These are phyloP conservation scores for Phytophthora agathidicida DNA, from an alignment of 352 stramenopile species.

Conservation along the genomic window DNA sequence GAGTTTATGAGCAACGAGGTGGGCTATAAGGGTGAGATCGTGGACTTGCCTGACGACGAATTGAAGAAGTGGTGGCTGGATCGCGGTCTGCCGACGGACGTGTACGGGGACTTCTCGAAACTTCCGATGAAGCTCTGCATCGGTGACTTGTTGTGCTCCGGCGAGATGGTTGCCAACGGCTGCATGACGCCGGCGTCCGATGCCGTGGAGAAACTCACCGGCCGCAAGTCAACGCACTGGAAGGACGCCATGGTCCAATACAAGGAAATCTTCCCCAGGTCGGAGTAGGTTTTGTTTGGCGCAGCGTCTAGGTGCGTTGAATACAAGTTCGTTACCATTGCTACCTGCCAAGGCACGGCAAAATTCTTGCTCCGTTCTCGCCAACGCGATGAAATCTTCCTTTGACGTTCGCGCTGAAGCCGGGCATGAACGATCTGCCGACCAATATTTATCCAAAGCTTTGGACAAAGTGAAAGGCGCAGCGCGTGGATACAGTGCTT, in stretches of 20 bases:
- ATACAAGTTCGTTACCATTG: too few species aligned
- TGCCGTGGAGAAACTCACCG: conserved; percentile 31
- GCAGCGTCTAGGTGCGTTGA: too few species aligned
- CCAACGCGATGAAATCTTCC: neutral
- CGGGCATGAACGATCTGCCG: too few species aligned
- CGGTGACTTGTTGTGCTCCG: conserved; percentile 30
- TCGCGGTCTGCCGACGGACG: conserved; percentile 23
- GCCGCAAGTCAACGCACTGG: conserved; percentile 27
- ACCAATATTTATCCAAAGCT: too few species aligned
- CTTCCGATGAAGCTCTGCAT: conserved; percentile 36
- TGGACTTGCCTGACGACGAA: conserved; percentile 36
- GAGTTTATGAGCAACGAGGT: conserved; percentile 28
- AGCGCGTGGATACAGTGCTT: too few species aligned
- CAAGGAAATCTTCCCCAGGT: conserved; percentile 32
- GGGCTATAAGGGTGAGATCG: conserved; percentile 35
- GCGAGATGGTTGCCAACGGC: conserved; percentile 36
- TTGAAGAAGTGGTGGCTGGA: conserved; percentile 31
- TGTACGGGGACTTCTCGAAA: conserved; percentile 35
- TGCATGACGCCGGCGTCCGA: conserved; percentile 30
- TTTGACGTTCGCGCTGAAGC: too few species aligned
- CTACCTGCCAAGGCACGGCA: too few species aligned
- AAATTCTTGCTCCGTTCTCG: too few species aligned
- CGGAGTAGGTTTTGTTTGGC: conserved; percentile 3
- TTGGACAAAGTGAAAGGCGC: neutral
- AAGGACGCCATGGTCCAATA: conserved; percentile 31